Conservation (phyloP, 257 asterid genomes). For the Rauvolfia tetraphylla region DNA sequence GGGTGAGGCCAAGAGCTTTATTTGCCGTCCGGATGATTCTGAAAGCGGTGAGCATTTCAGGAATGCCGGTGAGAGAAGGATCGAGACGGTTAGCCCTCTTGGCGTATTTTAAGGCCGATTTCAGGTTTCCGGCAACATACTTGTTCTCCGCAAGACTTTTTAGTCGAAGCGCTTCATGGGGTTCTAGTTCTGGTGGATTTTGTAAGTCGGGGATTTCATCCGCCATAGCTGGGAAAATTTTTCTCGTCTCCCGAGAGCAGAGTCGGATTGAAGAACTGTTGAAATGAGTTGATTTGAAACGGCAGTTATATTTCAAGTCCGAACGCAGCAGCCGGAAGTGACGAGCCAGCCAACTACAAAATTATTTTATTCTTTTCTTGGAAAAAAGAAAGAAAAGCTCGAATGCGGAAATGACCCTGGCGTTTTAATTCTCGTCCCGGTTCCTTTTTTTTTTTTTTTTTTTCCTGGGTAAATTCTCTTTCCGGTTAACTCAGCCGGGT, state of each 20-base stretch:
- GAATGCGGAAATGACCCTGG: too few species aligned
- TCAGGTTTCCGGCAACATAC: slow-evolving; percentile 53
- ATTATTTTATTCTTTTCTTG: too few species aligned
- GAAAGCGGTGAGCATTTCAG: slow-evolving; percentile 62
- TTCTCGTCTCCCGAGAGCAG: not conserved
- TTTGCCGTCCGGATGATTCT: slow-evolving; percentile 47
- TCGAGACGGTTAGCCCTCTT: slow-evolving; percentile 57
- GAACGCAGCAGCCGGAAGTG: not conserved
- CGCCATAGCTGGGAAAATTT: not conserved
- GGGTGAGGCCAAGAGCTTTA: slow-evolving; percentile 9
- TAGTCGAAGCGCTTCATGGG: slow-evolving; percentile 41
- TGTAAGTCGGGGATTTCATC: not conserved
- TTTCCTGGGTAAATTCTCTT: too few species aligned
- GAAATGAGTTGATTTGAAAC: not conserved
- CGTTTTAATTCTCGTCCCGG: too few species aligned
- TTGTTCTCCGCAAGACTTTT: slow-evolving; percentile 54
- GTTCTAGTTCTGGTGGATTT: not conserved
- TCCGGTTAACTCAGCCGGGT: too few species aligned
- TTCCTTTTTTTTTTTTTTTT: too few species aligned
- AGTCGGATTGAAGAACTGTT: not conserved
- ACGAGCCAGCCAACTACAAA: too few species aligned
- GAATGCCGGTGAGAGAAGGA: slow-evolving; percentile 51
- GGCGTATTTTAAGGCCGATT: slow-evolving; percentile 59
- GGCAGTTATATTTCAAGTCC: not conserved
- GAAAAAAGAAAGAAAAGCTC: too few species aligned